Evolutionary conservation across 495 filamentous ascomycete genomes (phyloP).

Genomic region (Elasticomyces elasticus): DNA sequence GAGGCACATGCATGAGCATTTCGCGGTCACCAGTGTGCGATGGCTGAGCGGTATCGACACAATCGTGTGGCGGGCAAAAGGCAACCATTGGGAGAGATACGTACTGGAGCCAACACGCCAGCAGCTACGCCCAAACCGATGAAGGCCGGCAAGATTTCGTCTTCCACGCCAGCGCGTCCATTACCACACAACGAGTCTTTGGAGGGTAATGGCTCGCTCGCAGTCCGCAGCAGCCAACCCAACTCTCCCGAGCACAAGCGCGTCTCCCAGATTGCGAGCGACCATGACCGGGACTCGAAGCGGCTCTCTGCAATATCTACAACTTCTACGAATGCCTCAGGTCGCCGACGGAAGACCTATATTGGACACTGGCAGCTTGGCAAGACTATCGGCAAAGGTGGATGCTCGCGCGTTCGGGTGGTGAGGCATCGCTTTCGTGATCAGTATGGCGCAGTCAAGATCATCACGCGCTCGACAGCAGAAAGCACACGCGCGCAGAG

Average conservation of each 20-base stretch:
- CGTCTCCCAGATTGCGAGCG: conserved; percentile 44
- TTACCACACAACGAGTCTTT: conserved; percentile 37
- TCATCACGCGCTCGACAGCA: conserved; percentile 68
- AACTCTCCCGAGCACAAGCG: conserved; percentile 43
- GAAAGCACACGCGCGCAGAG: conserved; percentile 63
- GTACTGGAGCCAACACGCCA: conserved; percentile 39
- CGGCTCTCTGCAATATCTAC: conserved; percentile 66
- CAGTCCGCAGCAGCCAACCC: conserved; percentile 24
- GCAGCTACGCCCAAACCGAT: conserved; percentile 8
- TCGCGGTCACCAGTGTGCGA: neutral
- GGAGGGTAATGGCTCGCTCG: conserved; percentile 34
- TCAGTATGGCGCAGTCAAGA: conserved; percentile 82
- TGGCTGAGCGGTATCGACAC: conserved; percentile 18
- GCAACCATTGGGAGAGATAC: conserved; percentile 42
- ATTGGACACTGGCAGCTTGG: conserved; percentile 89
- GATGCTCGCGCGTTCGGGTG: conserved; percentile 71
- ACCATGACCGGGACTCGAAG: conserved; percentile 45
- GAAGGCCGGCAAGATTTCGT: conserved; percentile 7
- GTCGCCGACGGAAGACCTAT: conserved; percentile 57
- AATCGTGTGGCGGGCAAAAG: conserved; percentile 27
- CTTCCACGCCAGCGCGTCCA: conserved; percentile 16
- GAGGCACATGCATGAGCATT: neutral
- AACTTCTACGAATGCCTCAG: conserved; percentile 49
- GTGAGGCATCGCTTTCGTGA: conserved; percentile 66
- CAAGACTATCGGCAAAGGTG: conserved; percentile 72